These are phyloP conservation scores for Thermochaetoides dissita DNA, from an alignment of 2,329 filamentous ascomycete genomes.

Conservation along the genomic window DNA sequence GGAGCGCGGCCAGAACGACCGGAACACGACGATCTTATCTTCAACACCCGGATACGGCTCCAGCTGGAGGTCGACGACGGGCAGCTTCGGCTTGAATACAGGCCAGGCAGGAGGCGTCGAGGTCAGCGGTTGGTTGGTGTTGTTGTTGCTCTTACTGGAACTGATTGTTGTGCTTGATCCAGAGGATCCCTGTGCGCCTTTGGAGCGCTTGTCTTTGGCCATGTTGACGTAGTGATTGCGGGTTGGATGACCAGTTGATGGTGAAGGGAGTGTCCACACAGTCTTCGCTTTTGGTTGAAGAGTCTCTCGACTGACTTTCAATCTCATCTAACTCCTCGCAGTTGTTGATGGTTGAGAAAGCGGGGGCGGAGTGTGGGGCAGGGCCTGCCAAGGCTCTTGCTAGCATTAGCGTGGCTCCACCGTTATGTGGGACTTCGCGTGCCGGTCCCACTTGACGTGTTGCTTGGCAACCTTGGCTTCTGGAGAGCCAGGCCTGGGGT, in stretches of 20 bases:
- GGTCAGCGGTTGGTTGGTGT: background rate
- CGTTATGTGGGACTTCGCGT: too few species aligned
- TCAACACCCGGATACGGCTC: slow-evolving; percentile 31
- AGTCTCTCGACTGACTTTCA: background rate
- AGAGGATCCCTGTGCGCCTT: background rate
- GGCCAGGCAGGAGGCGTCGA: slow-evolving; percentile 3
- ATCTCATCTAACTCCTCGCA: too few species aligned
- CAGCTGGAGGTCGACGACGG: slow-evolving; percentile 48
- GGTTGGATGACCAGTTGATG: background rate
- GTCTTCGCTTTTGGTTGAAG: background rate
- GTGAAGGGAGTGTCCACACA: background rate
- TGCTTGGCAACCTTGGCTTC: background rate
- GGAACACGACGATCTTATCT: slow-evolving; percentile 58
- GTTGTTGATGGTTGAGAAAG: background rate
- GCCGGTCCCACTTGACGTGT: too few species aligned
- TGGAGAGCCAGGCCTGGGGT: too few species aligned
- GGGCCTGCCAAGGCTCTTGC: slow-evolving; percentile 3
- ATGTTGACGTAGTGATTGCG: slow-evolving; percentile 3
- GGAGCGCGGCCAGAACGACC: slow-evolving; percentile 58
- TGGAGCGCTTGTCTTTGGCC: slow-evolving; percentile 15
- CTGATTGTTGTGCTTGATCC: too few species aligned
- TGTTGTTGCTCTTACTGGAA: background rate
- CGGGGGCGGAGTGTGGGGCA: background rate
- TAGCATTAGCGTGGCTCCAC: background rate
- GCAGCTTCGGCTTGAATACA: slow-evolving; percentile 52